Evolutionary conservation across 2,329 filamentous ascomycete species (phyloP).

Genomic region (Spiromastix sp.): DNA sequence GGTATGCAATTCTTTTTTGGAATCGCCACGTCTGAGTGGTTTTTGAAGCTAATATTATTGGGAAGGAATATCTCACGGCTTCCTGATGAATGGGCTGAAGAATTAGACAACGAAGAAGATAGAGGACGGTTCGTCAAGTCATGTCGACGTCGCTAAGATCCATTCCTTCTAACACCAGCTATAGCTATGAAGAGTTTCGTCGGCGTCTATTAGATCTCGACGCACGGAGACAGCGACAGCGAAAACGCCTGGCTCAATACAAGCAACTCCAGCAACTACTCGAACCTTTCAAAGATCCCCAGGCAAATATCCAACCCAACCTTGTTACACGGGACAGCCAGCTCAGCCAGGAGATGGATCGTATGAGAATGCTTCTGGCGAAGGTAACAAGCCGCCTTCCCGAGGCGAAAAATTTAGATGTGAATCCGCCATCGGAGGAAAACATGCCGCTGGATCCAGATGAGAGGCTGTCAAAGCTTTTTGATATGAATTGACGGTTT

Average conservation of each 20-base stretch:
- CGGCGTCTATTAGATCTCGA: slow-evolving; percentile 37
- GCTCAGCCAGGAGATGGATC: slow-evolving; percentile 39
- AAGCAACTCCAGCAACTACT: slow-evolving; percentile 36
- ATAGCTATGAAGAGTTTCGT: slow-evolving; percentile 31
- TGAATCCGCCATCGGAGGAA: slow-evolving; percentile 10
- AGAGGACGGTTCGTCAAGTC: slow-evolving; percentile 21
- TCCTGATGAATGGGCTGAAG: slow-evolving; percentile 25
- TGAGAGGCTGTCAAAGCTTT: slow-evolving; percentile 15
- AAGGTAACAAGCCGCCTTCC: slow-evolving; percentile 30
- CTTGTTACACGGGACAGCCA: slow-evolving; percentile 42
- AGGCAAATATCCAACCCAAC: slow-evolving; percentile 44
- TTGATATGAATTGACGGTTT: slow-evolving; percentile 26
- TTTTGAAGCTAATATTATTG: slow-evolving; percentile 6
- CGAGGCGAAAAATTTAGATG: slow-evolving; percentile 17
- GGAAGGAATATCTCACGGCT: slow-evolving; percentile 30
- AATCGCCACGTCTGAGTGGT: too few species aligned
- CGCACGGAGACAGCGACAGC: slow-evolving; percentile 33
- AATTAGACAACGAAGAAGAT: slow-evolving; percentile 22
- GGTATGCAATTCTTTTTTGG: slow-evolving; percentile 17
- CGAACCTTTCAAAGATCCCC: slow-evolving; percentile 40
- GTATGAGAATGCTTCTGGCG: slow-evolving; percentile 38
- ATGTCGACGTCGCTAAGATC: slow-evolving; percentile 11
- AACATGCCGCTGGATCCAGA: slow-evolving; percentile 4
- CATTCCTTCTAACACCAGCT: not conserved
- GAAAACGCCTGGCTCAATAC: slow-evolving; percentile 38